Evolutionary conservation across 2,329 filamentous ascomycete genomes (phyloP), one percentile per base, ranked within the genome.

Genomic region (Mycocentrospora acerina): DNA sequence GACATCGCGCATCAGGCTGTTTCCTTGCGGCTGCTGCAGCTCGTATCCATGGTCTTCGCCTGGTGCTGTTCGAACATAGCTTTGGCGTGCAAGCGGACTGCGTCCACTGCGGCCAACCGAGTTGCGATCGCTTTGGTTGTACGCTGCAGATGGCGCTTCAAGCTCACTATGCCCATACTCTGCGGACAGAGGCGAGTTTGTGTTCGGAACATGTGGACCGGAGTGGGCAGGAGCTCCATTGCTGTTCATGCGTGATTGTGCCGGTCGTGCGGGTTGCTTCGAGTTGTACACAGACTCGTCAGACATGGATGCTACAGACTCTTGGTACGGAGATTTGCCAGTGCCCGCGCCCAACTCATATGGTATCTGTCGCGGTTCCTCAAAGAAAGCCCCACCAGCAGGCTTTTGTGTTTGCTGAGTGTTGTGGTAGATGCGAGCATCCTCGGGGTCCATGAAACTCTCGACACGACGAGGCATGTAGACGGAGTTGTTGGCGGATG

Each of bases 361-460:
- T 6, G 60, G 55, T 25, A 42, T 45, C 37, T 47, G 34, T 32
- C 55, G 55, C 11, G 57, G 52, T 24, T 64, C 52, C 38, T 68
- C 65, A 44, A 62, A 68, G 51, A 60, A 68, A 13, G 71, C 70
- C 22, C 71, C 72, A 38, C 71, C 71, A 10, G 71, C 67, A 15
- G 70, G 71, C 40, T 62, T 62, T 45, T 75, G 68, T 24, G 60
- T 55, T 37, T 70, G 56, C 59, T 86, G 85, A 2, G 83, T 82
- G 56, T 87, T 78, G 55, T 82, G 78, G 60, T 90, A 88, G 57
- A 88, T 86, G 48, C 77, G 78, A 24, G 81, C 79, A 58, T 91
- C 87, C 62, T 93, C 87, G 6, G 85, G 82, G 46, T 81, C 81
- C 80, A 94, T 87, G 56, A 91, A 80, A 55, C 79, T 86, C 55